Evolutionary conservation across 2,329 filamentous ascomycete genomes (phyloP).

Genomic region (Fusarium hostae): DNA sequence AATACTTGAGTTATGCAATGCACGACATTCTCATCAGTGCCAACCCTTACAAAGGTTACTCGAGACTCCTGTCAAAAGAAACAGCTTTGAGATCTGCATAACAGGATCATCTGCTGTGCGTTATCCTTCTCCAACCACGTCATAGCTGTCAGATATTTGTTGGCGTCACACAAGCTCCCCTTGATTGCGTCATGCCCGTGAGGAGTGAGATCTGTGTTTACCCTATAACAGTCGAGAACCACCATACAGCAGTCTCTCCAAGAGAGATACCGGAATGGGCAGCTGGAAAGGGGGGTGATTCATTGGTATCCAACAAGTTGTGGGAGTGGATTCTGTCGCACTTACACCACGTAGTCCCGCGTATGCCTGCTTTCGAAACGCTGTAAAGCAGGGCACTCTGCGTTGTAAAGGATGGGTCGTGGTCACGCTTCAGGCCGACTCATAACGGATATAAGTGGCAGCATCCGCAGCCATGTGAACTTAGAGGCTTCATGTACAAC

Average conservation of each 20-base stretch:
- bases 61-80: not conserved
- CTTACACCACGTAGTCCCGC: constrained; percentile 26
- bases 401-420: constrained; percentile 27
- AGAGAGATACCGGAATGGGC: constrained; percentile 12
- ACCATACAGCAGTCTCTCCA: constrained; percentile 8
- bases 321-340: constrained; percentile 27
- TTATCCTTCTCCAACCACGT: constrained; percentile 2
- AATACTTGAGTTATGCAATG: not conserved
- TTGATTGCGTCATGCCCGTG: constrained; percentile 36
- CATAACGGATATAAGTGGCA: constrained; percentile 40
- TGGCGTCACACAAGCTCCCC: constrained; percentile 5
- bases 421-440: constrained; percentile 41
- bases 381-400: constrained; percentile 23
- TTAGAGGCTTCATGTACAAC: constrained; percentile 29
- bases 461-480: constrained; percentile 26
- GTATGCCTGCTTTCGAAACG: constrained; percentile 3
- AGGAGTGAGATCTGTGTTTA: constrained; percentile 12
- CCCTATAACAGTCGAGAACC: constrained; percentile 33
- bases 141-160: constrained; percentile 16
- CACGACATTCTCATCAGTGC: not conserved
- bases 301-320: constrained; percentile 23
- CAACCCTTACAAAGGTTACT: not conserved
- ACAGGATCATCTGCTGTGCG: not conserved
- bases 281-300: constrained; percentile 27
- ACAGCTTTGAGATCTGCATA: not conserved